phyloP scores from a whole-genome alignment of 2,329 filamentous ascomycete species.

The Ascochyta rabiei region DNA sequence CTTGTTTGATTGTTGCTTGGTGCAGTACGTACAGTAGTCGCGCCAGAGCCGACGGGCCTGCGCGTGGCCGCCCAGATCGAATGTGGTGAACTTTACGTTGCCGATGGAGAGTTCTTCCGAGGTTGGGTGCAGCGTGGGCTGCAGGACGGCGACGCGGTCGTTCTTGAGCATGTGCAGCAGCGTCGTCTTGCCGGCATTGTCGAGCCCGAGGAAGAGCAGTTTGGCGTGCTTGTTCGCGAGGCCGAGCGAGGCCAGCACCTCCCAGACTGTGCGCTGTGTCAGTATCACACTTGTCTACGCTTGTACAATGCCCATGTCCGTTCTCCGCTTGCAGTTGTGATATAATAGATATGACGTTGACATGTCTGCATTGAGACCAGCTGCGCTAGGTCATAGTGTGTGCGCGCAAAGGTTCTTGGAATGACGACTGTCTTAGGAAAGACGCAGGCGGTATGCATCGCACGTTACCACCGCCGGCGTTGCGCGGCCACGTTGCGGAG shows the following conservation, averaged over 20 bases:
- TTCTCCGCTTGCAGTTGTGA: not conserved
- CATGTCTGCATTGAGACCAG: not conserved
- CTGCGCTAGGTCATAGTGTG: not conserved
- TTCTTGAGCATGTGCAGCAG: constrained; percentile 91
- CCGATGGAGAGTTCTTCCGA: constrained; percentile 64
- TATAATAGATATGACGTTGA: not conserved
- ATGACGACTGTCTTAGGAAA: not conserved
- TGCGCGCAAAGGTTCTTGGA: not conserved
- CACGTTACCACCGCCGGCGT: not conserved
- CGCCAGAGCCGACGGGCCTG: constrained; percentile 50
- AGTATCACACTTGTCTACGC: not conserved
- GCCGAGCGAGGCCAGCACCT: constrained; percentile 84
- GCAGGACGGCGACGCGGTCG: constrained; percentile 85
- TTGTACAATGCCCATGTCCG: not conserved
- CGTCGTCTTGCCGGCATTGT: constrained; percentile 97
- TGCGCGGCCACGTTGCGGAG: constrained; percentile 2
- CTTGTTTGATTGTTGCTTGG: not conserved
- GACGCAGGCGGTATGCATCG: not conserved
- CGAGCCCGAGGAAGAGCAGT: constrained; percentile 77
- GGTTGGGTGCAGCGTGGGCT: constrained; percentile 59
- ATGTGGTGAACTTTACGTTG: constrained; percentile 84
- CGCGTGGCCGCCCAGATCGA: constrained; percentile 64
- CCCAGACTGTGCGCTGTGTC: constrained; percentile 68
- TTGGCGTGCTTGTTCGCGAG: constrained; percentile 90
- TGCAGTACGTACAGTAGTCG: constrained; percentile 41